phyloP scores from a whole-genome alignment of 2,329 filamentous ascomycete species.

The Colletotrichum sp. region DNA sequence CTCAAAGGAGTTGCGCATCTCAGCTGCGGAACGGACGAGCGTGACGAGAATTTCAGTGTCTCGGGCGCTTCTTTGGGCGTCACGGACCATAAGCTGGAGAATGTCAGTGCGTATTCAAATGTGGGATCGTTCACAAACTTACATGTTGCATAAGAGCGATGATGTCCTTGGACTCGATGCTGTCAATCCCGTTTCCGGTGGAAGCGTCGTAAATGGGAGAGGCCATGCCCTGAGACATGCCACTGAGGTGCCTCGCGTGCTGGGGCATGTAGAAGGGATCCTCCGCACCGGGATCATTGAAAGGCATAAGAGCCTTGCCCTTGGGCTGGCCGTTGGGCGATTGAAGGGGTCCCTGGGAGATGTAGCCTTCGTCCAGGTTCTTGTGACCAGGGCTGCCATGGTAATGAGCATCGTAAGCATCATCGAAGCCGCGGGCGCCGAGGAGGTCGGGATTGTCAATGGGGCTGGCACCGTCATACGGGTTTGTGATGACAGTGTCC shows the following conservation, averaged over 20 bases:
- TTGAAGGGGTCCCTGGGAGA: conserved; percentile 72
- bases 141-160: conserved; percentile 97
- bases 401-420: conserved; percentile 49
- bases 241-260: conserved; percentile 76
- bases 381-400: conserved; percentile 63
- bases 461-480: conserved; percentile 69
- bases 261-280: conserved; percentile 72
- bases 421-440: conserved; percentile 39
- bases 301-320: conserved; percentile 54
- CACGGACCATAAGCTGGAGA: conserved; percentile 82
- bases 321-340: conserved; percentile 58
- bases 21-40: conserved; percentile 88
- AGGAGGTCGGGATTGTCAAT: conserved; percentile 62
- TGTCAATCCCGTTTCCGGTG: conserved; percentile 85
- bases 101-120: conserved; percentile 27
- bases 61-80: conserved; percentile 93
- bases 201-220: conserved; percentile 91
- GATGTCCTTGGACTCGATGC: conserved; percentile 95
- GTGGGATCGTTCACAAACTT: conserved; percentile 38
- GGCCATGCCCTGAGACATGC: conserved; percentile 88
- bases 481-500: conserved; percentile 71
- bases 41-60: conserved; percentile 97
- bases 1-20: conserved; percentile 96
- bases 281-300: conserved; percentile 51
- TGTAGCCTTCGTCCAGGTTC: conserved; percentile 87